Conservation (phyloP, 169 alveolate species). For the Cryptosporidium andersoni region DNA sequence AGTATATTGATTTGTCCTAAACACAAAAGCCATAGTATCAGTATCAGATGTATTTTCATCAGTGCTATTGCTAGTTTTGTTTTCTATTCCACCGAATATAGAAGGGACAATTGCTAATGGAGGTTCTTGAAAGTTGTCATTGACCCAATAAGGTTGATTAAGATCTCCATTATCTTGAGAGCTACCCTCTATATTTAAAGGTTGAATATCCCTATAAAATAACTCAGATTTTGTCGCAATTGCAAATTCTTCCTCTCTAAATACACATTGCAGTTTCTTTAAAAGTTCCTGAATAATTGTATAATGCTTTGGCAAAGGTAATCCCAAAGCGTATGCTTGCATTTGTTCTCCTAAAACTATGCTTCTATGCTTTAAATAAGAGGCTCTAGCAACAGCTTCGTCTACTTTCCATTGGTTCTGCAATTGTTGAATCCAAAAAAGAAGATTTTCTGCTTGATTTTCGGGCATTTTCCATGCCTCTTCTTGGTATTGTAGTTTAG, state of each 20-base stretch:
- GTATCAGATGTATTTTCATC: background rate
- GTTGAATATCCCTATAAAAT: constrained; percentile 48
- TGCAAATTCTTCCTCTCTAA: constrained; percentile 68
- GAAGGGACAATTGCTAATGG: constrained; percentile 63
- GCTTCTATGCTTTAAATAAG: constrained; percentile 63
- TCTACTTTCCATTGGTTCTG: constrained; percentile 71
- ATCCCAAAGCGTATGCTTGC: constrained; percentile 58
- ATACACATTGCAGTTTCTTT: constrained; percentile 56
- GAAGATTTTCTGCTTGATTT: constrained; percentile 59
- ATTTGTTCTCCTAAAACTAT: constrained; percentile 68
- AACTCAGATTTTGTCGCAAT: constrained; percentile 60
- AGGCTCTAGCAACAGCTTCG: constrained; percentile 71
- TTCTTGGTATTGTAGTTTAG: constrained; percentile 61
- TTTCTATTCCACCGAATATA: constrained; percentile 29
- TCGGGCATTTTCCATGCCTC: constrained; percentile 72
- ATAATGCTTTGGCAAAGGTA: constrained; percentile 65
- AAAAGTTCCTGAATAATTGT: constrained; percentile 61
- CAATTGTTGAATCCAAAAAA: constrained; percentile 66
- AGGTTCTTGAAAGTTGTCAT: constrained; percentile 49
- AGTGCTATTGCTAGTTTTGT: background rate
- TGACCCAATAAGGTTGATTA: constrained; percentile 49
- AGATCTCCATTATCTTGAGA: background rate
- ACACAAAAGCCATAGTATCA: constrained; percentile 4
- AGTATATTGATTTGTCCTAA: constrained; percentile 18
- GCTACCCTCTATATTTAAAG: constrained; percentile 3